Conservation (phyloP, 345 rosid species). For the rapeseed (Brassica napus) region Da-Ae NC_063440.1:10522501-10523000, state of each 20-base stretch:
- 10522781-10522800: neutral
- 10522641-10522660: constrained; percentile 2
- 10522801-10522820: neutral
- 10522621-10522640: constrained; percentile 5
- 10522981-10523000: neutral
- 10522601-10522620: constrained; percentile 3
- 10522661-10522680: constrained; percentile 9
- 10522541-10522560: constrained; percentile 17
- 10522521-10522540: constrained; percentile 30
- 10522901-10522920: constrained; percentile 20
- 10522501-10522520: neutral
- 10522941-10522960: constrained; percentile 4
- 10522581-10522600: constrained; percentile 7
- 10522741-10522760: neutral
- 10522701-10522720: constrained; percentile 11
- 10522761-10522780: neutral
- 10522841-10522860: constrained; percentile 14
- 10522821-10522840: constrained; percentile 3
- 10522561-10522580: constrained; percentile 22
- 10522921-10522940: constrained; percentile 10
- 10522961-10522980: neutral
- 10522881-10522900: constrained; percentile 11
- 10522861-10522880: constrained; percentile 8
- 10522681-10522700: constrained; percentile 18
- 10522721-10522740: constrained; percentile 25